Evolutionary conservation across 2,329 filamentous ascomycete species (phyloP).

Genomic region (Cordyceps militaris): DNA sequence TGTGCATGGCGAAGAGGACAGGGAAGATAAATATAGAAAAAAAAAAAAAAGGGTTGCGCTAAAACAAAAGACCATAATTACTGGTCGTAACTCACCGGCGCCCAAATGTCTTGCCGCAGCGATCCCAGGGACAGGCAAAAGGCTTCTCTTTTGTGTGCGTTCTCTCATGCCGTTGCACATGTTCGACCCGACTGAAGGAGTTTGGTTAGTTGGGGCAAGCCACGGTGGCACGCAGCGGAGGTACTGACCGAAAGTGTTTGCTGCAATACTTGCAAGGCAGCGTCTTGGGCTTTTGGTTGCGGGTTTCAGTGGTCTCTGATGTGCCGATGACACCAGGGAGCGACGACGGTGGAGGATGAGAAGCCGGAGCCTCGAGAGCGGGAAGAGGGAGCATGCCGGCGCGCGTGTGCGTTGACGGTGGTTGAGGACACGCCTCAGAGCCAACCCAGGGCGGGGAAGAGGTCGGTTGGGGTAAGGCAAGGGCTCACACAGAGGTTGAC

Average conservation of each 20-base stretch:
- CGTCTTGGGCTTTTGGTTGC: slow-evolving; percentile 54
- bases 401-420: slow-evolving; percentile 8
- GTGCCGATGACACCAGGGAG: slow-evolving; percentile 20
- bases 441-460: background rate
- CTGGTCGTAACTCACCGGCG: slow-evolving; percentile 50
- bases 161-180: slow-evolving; percentile 57
- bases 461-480: slow-evolving; percentile 6
- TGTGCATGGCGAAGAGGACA: slow-evolving; percentile 9
- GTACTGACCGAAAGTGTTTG: slow-evolving; percentile 50
- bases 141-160: slow-evolving; percentile 61
- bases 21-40: slow-evolving; percentile 9
- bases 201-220: background rate
- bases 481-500: background rate
- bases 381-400: slow-evolving; percentile 46
- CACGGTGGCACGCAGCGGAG: background rate
- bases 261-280: slow-evolving; percentile 57
- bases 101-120: slow-evolving; percentile 57
- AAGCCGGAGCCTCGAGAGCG: slow-evolving; percentile 41
- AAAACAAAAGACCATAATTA: background rate
- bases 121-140: slow-evolving; percentile 51
- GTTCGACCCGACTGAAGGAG: slow-evolving; percentile 49
- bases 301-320: slow-evolving; percentile 43
- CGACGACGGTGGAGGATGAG: slow-evolving; percentile 22
- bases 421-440: slow-evolving; percentile 1
- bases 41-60: slow-evolving; percentile 6